Conservation (phyloP, 139 green algal species). For the Microglena sp. region DNA sequence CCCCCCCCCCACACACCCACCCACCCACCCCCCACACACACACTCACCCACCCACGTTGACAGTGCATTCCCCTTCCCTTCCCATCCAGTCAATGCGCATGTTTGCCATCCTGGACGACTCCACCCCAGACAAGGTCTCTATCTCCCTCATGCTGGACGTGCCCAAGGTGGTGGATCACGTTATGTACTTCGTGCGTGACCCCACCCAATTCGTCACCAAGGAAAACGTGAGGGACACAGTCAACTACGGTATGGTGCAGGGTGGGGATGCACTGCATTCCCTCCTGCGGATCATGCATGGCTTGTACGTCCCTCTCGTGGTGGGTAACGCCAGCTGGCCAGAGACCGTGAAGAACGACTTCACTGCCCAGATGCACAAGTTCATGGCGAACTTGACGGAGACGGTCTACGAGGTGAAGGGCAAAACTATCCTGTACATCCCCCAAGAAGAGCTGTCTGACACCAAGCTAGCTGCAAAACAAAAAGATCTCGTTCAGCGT, state of each 20-base stretch:
- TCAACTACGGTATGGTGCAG: constrained; percentile 41
- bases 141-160: constrained; percentile 27
- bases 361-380: constrained; percentile 62
- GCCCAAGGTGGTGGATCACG: constrained; percentile 26
- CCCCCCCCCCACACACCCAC: neutral
- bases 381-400: constrained; percentile 76
- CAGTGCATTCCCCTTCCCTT: neutral
- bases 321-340: constrained; percentile 56
- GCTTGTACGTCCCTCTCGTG: constrained; percentile 61
- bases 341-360: constrained; percentile 61
- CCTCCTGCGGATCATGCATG: constrained; percentile 61
- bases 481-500: constrained; percentile 74
- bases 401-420: constrained; percentile 51
- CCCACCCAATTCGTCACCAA: constrained; percentile 42
- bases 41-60: neutral
- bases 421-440: constrained; percentile 75
- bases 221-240: constrained; percentile 37
- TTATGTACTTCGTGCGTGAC: constrained; percentile 57
- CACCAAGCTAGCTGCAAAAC: constrained; percentile 53
- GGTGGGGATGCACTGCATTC: constrained; percentile 33
- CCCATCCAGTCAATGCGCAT: constrained; percentile 28
- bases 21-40: neutral
- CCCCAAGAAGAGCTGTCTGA: constrained; percentile 51
- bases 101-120: constrained; percentile 29
- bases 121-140: neutral